Conservation (phyloP, 2,329 filamentous ascomycete species). For the Hypoxylon sp. region DNA sequence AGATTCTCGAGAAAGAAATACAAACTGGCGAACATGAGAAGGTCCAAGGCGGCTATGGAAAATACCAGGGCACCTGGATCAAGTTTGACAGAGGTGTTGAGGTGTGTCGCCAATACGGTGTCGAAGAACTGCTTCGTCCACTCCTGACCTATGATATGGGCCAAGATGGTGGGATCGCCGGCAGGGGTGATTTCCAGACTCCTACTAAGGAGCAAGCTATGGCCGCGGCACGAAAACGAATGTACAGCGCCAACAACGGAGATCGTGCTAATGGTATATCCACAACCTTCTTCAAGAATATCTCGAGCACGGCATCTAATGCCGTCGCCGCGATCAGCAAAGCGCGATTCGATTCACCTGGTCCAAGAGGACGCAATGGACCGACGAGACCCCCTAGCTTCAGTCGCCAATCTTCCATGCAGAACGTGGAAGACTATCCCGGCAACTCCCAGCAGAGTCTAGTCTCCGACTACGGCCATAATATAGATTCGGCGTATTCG, state of each 20-base stretch:
- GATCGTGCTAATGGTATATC: slow-evolving; percentile 71
- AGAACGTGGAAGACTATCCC: slow-evolving; percentile 73
- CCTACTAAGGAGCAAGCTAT: slow-evolving; percentile 99
- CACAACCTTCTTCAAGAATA: slow-evolving; percentile 96
- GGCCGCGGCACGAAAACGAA: slow-evolving; percentile 90
- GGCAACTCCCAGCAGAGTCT: slow-evolving; percentile 86
- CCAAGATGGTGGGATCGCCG: slow-evolving; percentile 75
- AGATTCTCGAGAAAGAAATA: slow-evolving; percentile 98
- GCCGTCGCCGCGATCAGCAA: slow-evolving; percentile 97
- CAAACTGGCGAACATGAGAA: slow-evolving; percentile 97
- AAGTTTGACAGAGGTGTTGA: slow-evolving; percentile 91
- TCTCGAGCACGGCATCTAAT: slow-evolving; percentile 90
- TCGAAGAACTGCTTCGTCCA: slow-evolving; percentile 78
- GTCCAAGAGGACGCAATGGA: slow-evolving; percentile 70
- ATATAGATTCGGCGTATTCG: slow-evolving; percentile 74
- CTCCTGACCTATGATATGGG: slow-evolving; percentile 83
- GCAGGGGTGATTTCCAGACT: slow-evolving; percentile 83
- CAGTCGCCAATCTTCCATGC: slow-evolving; percentile 75
- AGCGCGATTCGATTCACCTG: slow-evolving; percentile 89
- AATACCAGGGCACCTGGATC: slow-evolving; percentile 99
- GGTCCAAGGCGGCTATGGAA: slow-evolving; percentile 97
- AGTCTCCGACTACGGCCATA: slow-evolving; percentile 77
- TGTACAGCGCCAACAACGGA: slow-evolving; percentile 82
- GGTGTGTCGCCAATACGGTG: slow-evolving; percentile 83
- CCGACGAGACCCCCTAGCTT: slow-evolving; percentile 74